Conservation (phyloP, 176 grass and related monocot genomes). For the Aegilops umbellulata region DNA sequence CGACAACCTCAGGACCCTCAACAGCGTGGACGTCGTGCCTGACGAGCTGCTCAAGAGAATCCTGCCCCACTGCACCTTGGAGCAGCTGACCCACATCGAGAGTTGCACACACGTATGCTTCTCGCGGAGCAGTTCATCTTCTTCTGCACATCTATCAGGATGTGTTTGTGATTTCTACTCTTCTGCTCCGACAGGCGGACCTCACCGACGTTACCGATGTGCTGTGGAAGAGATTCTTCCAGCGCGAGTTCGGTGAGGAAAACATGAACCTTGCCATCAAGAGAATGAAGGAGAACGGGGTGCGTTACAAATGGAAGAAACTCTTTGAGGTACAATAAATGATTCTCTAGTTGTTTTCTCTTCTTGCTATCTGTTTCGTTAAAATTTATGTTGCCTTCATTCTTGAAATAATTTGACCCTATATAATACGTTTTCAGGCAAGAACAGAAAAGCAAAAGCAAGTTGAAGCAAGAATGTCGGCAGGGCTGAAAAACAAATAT, state of each 20-base stretch:
- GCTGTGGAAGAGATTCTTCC: slow-evolving; percentile 49
- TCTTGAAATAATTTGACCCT: neutral
- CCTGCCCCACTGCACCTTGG: slow-evolving; percentile 49
- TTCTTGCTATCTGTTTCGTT: neutral
- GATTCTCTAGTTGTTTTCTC: neutral
- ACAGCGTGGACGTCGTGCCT: neutral
- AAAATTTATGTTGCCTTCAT: neutral
- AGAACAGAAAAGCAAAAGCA: slow-evolving; percentile 32
- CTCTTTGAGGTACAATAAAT: slow-evolving; percentile 30
- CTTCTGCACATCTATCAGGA: neutral
- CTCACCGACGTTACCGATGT: slow-evolving; percentile 34
- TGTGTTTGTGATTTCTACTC: neutral
- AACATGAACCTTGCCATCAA: neutral
- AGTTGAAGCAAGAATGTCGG: slow-evolving; percentile 30
- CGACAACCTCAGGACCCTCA: slow-evolving; percentile 36
- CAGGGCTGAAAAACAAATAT: slow-evolving; percentile 33
- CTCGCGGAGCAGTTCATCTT: neutral
- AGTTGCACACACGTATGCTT: slow-evolving; percentile 14
- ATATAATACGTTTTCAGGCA: slow-evolving; percentile 5
- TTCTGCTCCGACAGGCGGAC: slow-evolving; percentile 30
- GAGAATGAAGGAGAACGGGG: neutral
- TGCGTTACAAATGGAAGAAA: slow-evolving; percentile 33
- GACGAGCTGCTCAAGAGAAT: slow-evolving; percentile 38
- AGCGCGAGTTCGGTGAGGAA: slow-evolving; percentile 25
- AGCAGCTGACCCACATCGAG: slow-evolving; percentile 31